These are phyloP conservation scores for Deinandra increscens DNA, from an alignment of 129 eudicot species.

Conservation along the genomic window DNA sequence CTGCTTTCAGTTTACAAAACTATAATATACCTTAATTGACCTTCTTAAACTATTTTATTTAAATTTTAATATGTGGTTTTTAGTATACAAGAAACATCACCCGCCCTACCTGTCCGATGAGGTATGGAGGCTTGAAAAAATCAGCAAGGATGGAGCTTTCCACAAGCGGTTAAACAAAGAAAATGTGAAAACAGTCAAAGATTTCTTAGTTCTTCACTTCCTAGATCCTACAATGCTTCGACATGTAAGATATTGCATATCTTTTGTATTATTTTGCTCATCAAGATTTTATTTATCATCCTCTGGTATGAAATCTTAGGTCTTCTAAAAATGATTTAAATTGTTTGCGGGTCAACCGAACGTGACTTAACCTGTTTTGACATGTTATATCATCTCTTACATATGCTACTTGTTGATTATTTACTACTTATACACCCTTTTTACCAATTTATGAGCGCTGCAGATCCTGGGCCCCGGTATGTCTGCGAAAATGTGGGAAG, in stretches of 20 bases:
- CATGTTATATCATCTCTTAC: not conserved
- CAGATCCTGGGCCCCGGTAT: constrained; percentile 93
- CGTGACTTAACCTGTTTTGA: no score
- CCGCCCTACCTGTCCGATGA: constrained; percentile 91
- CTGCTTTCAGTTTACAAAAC: not conserved
- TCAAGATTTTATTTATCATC: not conserved
- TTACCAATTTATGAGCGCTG: not conserved
- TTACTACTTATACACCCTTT: not conserved
- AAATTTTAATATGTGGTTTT: not conserved
- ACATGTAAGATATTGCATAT: constrained; percentile 48
- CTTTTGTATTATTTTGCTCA: constrained; percentile 4
- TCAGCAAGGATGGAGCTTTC: constrained; percentile 97
- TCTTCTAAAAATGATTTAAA: not conserved
- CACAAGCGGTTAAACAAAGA: constrained; percentile 76
- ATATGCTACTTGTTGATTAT: not conserved
- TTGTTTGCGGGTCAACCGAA: no score
- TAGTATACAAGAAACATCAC: constrained; percentile 96
- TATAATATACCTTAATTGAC: not conserved
- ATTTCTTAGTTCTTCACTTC: constrained; percentile 59
- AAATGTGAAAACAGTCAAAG: constrained; percentile 66
- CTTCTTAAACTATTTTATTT: not conserved
- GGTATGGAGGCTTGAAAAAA: constrained; percentile 91
- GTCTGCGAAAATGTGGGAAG: constrained; percentile 94
- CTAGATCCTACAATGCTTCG: constrained; percentile 67
- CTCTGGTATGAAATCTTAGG: not conserved